Percentiles rank a stretch among this genome's conserved stretches.
These are phyloP conservation scores for Onygena corvina DNA, from an alignment of 2,329 filamentous ascomycete species.

Conservation along the genomic window DNA sequence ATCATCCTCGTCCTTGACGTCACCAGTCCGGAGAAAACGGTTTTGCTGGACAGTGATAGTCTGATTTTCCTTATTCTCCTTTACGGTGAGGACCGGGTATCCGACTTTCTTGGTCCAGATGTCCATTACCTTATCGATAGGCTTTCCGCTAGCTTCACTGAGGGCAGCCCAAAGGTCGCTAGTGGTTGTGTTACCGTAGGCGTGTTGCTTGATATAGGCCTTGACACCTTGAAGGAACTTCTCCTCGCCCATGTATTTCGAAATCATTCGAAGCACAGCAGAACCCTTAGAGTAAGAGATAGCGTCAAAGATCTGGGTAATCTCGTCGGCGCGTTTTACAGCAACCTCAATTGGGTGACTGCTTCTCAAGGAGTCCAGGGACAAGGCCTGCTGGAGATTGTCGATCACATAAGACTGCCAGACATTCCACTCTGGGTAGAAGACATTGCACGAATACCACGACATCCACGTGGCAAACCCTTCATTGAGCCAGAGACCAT, in stretches of 20 bases:
- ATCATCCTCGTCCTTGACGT: conserved; percentile 89
- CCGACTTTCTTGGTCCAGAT: conserved; percentile 97
- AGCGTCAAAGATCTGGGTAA: conserved; percentile 96
- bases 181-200: conserved; percentile 90
- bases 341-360: conserved; percentile 95
- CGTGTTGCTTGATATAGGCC: conserved; percentile 85
- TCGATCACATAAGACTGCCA: conserved; percentile 94
- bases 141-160: conserved; percentile 78
- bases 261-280: conserved; percentile 93
- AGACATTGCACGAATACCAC: conserved; percentile 84
- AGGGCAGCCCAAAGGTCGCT: conserved; percentile 82
- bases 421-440: conserved; percentile 97
- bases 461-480: conserved; percentile 89
- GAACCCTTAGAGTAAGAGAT: conserved; percentile 97
- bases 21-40: conserved; percentile 81
- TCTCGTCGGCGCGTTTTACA: conserved; percentile 86
- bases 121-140: conserved; percentile 79
- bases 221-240: conserved; percentile 85
- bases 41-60: conserved; percentile 86
- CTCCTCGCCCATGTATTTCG: conserved; percentile 86
- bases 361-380: conserved; percentile 80
- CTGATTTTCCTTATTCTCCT: conserved; percentile 56
- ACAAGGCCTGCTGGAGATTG: conserved; percentile 75
- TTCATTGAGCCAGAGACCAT: conserved; percentile 92
- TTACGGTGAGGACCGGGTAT: conserved; percentile 80